Conservation (phyloP, 78 protist genomes). For the Tieghemostelium lacteum region DNA sequence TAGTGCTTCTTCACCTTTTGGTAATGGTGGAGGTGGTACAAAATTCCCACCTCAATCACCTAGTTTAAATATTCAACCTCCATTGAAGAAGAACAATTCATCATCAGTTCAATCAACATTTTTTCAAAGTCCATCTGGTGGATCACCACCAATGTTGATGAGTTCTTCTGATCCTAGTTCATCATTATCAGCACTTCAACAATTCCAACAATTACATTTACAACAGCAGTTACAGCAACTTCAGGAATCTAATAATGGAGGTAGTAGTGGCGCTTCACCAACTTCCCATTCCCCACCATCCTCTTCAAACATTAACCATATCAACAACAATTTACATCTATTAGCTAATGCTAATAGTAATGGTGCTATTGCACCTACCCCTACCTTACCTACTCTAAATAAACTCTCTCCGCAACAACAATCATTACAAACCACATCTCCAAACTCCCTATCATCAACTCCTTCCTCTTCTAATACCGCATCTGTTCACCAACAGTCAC, state of each 20-base stretch:
- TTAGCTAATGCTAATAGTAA: background rate
- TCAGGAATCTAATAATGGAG: background rate
- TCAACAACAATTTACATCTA: background rate
- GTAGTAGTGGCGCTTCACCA: background rate
- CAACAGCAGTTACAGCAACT: background rate
- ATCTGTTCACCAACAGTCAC: background rate
- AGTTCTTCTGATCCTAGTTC: too few species aligned
- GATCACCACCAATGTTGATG: background rate
- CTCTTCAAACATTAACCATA: background rate
- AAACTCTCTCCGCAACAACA: conserved; percentile 15
- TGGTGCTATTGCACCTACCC: background rate
- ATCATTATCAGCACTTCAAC: background rate
- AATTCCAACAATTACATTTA: background rate
- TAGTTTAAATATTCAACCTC: background rate
- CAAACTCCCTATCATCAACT: background rate
- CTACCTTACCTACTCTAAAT: too few species aligned
- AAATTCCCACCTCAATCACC: background rate
- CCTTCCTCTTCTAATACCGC: background rate
- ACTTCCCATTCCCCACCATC: background rate
- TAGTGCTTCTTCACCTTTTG: background rate
- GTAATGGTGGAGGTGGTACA: background rate
- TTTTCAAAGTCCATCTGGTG: background rate
- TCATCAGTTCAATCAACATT: background rate
- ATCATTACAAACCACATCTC: background rate
- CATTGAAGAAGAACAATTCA: background rate